Conservation (phyloP, 192 early-diverging fungal species). For the Irineochytrium annulatum region DNA sequence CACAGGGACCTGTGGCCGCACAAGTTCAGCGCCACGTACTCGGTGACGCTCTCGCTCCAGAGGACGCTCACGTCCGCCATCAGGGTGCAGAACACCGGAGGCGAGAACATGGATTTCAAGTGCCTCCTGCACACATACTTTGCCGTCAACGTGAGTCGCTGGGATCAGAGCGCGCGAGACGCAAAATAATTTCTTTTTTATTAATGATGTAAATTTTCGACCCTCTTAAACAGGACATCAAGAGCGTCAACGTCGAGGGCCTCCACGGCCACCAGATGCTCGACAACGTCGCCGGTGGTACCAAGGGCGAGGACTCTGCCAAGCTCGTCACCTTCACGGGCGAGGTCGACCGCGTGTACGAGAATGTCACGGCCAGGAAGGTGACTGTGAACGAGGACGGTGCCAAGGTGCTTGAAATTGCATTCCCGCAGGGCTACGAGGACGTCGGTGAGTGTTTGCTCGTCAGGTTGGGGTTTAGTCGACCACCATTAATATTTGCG, state of each 20-base stretch:
- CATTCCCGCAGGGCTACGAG: conserved; percentile 15
- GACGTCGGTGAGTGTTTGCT: conserved; percentile 31
- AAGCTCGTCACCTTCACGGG: conserved; percentile 55
- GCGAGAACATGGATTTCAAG: conserved; percentile 71
- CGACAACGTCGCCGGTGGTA: conserved; percentile 65
- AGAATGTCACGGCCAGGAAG: conserved; percentile 48
- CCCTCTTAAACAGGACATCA: conserved; percentile 47
- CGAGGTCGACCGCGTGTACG: conserved; percentile 87
- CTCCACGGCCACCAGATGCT: conserved; percentile 58
- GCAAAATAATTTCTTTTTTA: not conserved
- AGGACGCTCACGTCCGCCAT: conserved; percentile 73
- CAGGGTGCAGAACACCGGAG: conserved; percentile 70
- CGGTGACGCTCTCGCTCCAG: conserved; percentile 63
- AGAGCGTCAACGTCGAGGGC: conserved; percentile 55
- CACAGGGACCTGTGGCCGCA: conserved; percentile 61
- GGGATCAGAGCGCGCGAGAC: not conserved
- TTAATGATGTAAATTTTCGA: not conserved
- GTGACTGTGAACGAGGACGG: conserved; percentile 26
- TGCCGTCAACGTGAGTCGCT: conserved; percentile 31
- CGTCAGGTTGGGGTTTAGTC: not conserved
- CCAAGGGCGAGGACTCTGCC: conserved; percentile 9
- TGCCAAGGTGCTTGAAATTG: conserved; percentile 2
- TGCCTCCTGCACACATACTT: conserved; percentile 93
- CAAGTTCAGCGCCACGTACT: conserved; percentile 72
- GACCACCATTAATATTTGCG: not conserved